phyloP scores from a whole-genome alignment of 768 basidiomycete genomes.

The Brasilioporus rufonigricans region DNA sequence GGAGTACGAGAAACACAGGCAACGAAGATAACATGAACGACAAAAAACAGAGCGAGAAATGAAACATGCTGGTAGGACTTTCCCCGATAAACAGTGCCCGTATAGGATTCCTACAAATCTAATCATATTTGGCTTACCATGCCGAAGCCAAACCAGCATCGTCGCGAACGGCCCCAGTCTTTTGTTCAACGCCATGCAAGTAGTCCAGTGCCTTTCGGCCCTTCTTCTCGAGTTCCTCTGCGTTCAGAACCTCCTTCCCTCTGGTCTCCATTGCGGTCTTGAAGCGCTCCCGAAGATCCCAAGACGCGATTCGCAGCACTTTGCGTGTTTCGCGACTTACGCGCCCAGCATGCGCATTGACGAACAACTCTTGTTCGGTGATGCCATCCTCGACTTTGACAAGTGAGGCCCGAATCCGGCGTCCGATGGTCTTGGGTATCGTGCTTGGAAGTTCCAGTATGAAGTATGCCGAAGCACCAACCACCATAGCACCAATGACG shows the following conservation, averaged over 20 bases:
- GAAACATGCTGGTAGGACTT: neutral
- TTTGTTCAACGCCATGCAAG: constrained; percentile 54
- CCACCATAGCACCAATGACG: constrained; percentile 68
- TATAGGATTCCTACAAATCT: constrained; percentile 1
- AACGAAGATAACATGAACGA: constrained; percentile 2
- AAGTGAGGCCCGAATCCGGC: constrained; percentile 71
- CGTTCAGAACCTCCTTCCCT: constrained; percentile 68
- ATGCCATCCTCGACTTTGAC: constrained; percentile 42
- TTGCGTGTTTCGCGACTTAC: constrained; percentile 87
- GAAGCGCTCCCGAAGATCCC: constrained; percentile 87
- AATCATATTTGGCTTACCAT: constrained; percentile 3
- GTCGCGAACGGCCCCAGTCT: constrained; percentile 41
- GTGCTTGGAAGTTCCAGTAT: constrained; percentile 84
- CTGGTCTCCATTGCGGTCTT: constrained; percentile 76
- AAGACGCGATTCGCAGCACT: constrained; percentile 85
- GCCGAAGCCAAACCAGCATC: constrained; percentile 20
- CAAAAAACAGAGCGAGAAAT: neutral
- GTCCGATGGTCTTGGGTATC: constrained; percentile 87
- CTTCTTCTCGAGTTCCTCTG: constrained; percentile 72
- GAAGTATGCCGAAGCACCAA: constrained; percentile 78
- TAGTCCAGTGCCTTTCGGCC: constrained; percentile 73
- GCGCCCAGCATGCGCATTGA: constrained; percentile 65
- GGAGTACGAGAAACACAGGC: neutral
- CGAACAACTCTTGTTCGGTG: constrained; percentile 55
- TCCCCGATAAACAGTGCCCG: neutral